These are phyloP conservation scores for Geotrichum cucujoidarum DNA, from an alignment of 1,139 yeast species.

Conservation along the genomic window DNA sequence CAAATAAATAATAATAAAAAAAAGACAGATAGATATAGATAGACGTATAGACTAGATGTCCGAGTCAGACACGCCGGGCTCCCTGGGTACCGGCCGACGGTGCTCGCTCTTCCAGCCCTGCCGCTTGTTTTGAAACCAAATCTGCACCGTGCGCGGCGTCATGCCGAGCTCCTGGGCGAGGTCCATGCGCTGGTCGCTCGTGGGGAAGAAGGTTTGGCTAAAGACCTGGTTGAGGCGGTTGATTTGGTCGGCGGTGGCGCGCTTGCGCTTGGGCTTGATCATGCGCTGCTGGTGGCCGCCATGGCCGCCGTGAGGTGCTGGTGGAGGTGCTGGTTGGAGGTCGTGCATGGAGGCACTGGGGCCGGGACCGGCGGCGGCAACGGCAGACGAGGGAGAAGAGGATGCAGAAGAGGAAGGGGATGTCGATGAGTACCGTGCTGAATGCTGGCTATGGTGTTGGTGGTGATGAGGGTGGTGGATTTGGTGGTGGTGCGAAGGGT, in stretches of 20 bases:
- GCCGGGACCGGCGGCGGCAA: background rate
- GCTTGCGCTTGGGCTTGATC: conserved; percentile 36
- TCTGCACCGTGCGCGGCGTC: conserved; percentile 40
- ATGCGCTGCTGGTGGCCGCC: background rate
- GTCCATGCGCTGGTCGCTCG: conserved; percentile 35
- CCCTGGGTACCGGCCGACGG: conserved; percentile 29
- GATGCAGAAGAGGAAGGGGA: background rate
- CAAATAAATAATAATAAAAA: background rate
- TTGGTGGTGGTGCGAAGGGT: background rate
- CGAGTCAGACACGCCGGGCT: conserved; percentile 14
- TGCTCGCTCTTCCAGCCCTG: conserved; percentile 38
- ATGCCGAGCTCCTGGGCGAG: conserved; percentile 38
- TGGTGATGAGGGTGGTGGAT: background rate
- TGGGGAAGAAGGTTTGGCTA: conserved; percentile 37
- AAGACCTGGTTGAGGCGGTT: conserved; percentile 35
- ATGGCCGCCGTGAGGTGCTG: background rate
- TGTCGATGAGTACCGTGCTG: background rate
- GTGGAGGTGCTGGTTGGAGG: background rate
- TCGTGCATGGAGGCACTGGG: too few species aligned
- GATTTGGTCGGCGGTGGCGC: conserved; percentile 37
- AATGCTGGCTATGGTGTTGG: background rate
- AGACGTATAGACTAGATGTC: background rate
- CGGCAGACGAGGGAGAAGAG: background rate
- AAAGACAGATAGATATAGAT: background rate
- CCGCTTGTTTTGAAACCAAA: conserved; percentile 40